Evolutionary conservation across 2,329 filamentous ascomycete species (phyloP).

Genomic region (Samsoniella hepiali): DNA sequence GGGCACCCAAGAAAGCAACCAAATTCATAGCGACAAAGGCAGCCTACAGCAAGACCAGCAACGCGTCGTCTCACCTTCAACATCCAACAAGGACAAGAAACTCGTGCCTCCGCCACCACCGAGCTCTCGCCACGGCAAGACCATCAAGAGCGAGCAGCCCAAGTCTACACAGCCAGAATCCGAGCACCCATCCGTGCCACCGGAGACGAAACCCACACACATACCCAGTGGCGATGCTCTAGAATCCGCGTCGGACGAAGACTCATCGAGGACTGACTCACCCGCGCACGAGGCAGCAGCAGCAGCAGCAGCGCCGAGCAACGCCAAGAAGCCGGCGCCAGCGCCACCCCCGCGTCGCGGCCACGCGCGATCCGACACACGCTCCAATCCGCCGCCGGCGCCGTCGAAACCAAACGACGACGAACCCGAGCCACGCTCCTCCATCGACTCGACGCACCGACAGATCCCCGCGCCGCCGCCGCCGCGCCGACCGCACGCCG

Average conservation of each 20-base stretch:
- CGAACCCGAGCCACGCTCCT: conserved; percentile 45
- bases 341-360: conserved; percentile 50
- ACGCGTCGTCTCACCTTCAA: conserved; percentile 1
- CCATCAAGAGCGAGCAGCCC: conserved; percentile 54
- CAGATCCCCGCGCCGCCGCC: conserved; percentile 47
- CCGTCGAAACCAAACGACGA: conserved; percentile 28
- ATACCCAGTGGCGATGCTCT: neutral
- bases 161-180: conserved; percentile 39
- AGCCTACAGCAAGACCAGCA: neutral
- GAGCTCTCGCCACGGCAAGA: conserved; percentile 74
- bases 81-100: conserved; percentile 44
- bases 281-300: conserved; percentile 27
- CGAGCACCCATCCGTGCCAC: neutral
- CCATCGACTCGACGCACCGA: conserved; percentile 47
- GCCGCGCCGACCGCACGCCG: conserved; percentile 47
- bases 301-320: conserved; percentile 28
- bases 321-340: conserved; percentile 43
- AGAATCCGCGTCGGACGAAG: neutral
- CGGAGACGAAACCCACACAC: neutral
- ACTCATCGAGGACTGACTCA: conserved; percentile 28
- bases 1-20: neutral
- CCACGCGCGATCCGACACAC: conserved; percentile 47
- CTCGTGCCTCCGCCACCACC: conserved; percentile 69
- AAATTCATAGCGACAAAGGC: neutral
- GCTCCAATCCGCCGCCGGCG: conserved; percentile 22